phyloP scores from a whole-genome alignment of 495 filamentous ascomycete genomes.

The Massariosphaeria phaeospora region DNA sequence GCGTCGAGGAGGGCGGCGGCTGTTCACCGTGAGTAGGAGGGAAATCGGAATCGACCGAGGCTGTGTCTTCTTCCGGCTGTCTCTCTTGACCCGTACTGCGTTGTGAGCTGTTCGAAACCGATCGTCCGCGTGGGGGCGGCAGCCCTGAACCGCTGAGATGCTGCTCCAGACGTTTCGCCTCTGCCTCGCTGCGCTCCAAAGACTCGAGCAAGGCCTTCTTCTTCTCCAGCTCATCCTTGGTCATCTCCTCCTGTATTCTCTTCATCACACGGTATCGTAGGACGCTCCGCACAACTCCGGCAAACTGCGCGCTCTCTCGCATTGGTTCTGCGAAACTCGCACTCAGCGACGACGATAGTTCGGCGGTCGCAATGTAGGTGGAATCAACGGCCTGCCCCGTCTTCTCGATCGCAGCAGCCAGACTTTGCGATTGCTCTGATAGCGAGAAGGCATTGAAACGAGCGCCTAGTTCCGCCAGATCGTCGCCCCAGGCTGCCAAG shows the following conservation, averaged over 20 bases:
- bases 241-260: constrained; percentile 95
- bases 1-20: constrained; percentile 56
- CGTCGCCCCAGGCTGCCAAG: constrained; percentile 71
- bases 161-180: constrained; percentile 87
- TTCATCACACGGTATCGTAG: constrained; percentile 85
- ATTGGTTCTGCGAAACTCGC: constrained; percentile 94
- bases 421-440: constrained; percentile 78
- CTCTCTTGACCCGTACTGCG: constrained; percentile 40
- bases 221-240: constrained; percentile 77
- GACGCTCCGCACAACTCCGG: constrained; percentile 83
- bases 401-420: constrained; percentile 90
- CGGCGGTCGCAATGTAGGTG: constrained; percentile 92
- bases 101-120: constrained; percentile 55
- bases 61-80: constrained; percentile 59
- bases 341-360: constrained; percentile 74
- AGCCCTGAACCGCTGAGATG: constrained; percentile 68
- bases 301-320: constrained; percentile 95
- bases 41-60: constrained; percentile 89
- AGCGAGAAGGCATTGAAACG: constrained; percentile 96
- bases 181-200: constrained; percentile 80
- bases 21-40: constrained; percentile 79
- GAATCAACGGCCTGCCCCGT: constrained; percentile 92
- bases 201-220: constrained; percentile 74
- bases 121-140: constrained; percentile 50
- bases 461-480: constrained; percentile 87